Base-by-base conservation (phyloP, 495 filamentous ascomycete species). In the Hypoxylon intermedium region DNA sequence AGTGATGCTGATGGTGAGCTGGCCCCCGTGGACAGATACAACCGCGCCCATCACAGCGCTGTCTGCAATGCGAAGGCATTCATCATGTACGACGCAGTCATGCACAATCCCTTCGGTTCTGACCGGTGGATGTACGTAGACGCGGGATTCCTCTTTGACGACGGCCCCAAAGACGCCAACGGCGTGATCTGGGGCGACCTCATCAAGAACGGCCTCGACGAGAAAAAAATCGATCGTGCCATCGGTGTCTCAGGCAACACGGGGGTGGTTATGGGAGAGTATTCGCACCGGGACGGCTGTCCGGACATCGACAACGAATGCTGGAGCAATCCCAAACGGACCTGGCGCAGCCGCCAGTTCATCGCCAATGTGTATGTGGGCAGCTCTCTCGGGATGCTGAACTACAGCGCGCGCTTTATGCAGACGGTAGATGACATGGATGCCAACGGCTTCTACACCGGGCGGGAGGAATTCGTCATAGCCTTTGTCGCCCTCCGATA, bases 381-480 rank as follows among this genome's bases (percentile, higher is more conserved):
- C 15, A 66, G 24, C 52, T 57, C 63, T 15, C 46, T 66, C 12
- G 63, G 63, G 9, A 62, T 63, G 58, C 58, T 66, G 6, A 66
- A 66, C 40, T 62, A 66, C 50, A 63, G 50, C 53, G 51, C 41
- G 28, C 58, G 63, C 31, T 66, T 58, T 23, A 66, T 66, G 63
- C 63, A 66, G 57, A 66, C 63, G 45, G 63, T 66, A n/a, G 63
- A 66, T 9, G 63, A 66, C 18, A 66, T 66, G 63, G 63, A 66
- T 43, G 63, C 63, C 0, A 52, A 58, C 51, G 51, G 58, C 7
- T 44, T 60, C 20, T 66, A 66, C 41, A 58, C 58, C 9, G 63
- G 48, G 38, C 50, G 63, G 28, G 63, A 66, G 43, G 63, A 66
- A 42, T 49, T 62, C 52, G 58, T 66, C 23, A 30, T 66, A 20